Evolutionary conservation across 2,329 filamentous ascomycete species (phyloP), one percentile per base, ranked within the genome.

Genomic region (Monilinia aucupariae): DNA sequence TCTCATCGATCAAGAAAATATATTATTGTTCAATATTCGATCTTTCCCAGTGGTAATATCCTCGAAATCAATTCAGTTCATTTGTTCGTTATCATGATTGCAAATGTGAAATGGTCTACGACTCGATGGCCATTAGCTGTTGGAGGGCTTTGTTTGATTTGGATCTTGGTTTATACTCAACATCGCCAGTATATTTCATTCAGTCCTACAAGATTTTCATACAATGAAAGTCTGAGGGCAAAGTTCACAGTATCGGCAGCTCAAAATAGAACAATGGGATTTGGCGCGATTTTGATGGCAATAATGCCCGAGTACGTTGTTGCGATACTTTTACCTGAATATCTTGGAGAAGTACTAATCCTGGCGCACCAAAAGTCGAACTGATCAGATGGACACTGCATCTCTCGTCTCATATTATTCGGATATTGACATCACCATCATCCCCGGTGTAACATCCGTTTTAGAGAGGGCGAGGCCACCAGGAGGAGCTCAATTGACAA

Each of bases 361-460:
- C 8, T 30, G 20, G 20, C 9, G 25, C 17, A 20, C 37, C 10
- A 4, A 32, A 56, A 56, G 39, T 43, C 53, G 53, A 56, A 56
- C 25, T 5, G 39, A 56, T 56, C 53, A 56, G 9, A 45, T 45
- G n/a, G 37, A 56, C 53, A 56, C 39, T 5, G 17, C 53, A 32
- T 56, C 53, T 8, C 53, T 56, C 25, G 7, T 56, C 4, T 56
- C 53, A 45, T 58, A 13, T 58, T 48, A 47, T n/a, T 22, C 17
- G 9, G 54, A 58, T 34, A 58, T 48, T 58, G 54, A 48, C 8
- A 43, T 48, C 10, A 59, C 43, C n/a, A 59, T 59, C 12, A 41
- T 54, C n/a, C 22, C 41, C 20, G 34, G 51, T 6, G 37, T 37
- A 37, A 22, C 20, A 15, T 22, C 20, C 13, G 49, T 52, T 37